Percentiles rank a stretch among this genome's conserved stretches.
Conservation (phyloP, 768 basidiomycete species). For the Phanerodontia chrysosporium region DNA sequence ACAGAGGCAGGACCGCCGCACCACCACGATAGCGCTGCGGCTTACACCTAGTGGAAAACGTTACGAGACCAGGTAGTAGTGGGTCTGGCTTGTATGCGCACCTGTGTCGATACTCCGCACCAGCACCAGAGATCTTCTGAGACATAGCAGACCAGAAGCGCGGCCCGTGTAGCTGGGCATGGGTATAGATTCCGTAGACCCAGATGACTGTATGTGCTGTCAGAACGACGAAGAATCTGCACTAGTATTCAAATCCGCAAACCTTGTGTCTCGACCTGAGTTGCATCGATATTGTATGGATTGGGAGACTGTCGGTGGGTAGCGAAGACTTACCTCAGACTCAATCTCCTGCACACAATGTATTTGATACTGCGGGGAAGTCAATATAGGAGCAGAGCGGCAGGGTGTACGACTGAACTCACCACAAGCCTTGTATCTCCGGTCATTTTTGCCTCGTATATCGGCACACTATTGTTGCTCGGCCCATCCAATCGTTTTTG, state of each 20-base stretch:
- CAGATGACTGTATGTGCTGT: constrained; percentile 32
- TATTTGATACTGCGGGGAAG: constrained; percentile 20
- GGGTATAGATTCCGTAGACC: constrained; percentile 48
- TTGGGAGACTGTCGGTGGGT: too few relatives aligned
- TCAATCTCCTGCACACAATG: constrained; percentile 22
- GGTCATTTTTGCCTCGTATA: constrained; percentile 67
- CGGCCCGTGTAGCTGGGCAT: constrained; percentile 38
- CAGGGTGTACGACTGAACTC: neutral
- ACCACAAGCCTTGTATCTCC: constrained; percentile 28
- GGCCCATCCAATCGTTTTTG: constrained; percentile 52
- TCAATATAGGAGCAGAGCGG: too few relatives aligned
- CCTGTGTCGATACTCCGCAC: constrained; percentile 52
- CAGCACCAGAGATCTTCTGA: constrained; percentile 32
- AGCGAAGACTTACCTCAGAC: constrained; percentile 14
- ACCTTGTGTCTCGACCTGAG: neutral
- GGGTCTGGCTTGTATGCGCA: too few relatives aligned
- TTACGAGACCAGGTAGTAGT: too few relatives aligned
- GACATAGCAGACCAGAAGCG: constrained; percentile 43
- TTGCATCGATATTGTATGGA: too few relatives aligned
- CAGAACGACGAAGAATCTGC: neutral
- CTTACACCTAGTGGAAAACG: too few relatives aligned
- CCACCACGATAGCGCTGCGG: constrained; percentile 29
- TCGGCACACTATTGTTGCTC: constrained; percentile 44
- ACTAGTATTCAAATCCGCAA: neutral
- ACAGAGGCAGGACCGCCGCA: constrained; percentile 44